phyloP scores from a whole-genome alignment of 2,329 filamentous ascomycete species.

The Pseudomassariella vexata region DNA sequence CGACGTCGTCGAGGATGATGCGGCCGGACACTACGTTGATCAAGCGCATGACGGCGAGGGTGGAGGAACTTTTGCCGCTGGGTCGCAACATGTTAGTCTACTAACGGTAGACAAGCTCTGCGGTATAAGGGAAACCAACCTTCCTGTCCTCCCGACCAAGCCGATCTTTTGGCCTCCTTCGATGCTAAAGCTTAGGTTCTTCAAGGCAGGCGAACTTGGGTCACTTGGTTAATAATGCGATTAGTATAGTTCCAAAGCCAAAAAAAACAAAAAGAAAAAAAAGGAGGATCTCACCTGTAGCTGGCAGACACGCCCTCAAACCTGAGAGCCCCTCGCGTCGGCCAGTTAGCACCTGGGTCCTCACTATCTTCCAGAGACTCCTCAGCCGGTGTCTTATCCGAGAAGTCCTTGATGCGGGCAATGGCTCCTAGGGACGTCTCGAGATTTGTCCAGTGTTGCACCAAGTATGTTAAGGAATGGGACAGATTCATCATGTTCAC shows the following conservation, averaged over 20 bases:
- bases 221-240: too few species aligned
- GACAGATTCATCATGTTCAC: constrained; percentile 8
- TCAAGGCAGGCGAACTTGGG: constrained; percentile 6
- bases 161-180: constrained; percentile 7
- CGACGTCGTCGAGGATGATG: constrained; percentile 9
- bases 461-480: constrained; percentile 6
- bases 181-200: constrained; percentile 6
- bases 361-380: neutral
- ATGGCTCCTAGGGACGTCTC: constrained; percentile 9
- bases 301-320: constrained; percentile 7
- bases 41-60: constrained; percentile 9
- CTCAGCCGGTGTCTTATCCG: constrained; percentile 7
- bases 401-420: constrained; percentile 8
- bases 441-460: constrained; percentile 8
- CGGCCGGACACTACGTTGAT: constrained; percentile 6
- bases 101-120: too few species aligned
- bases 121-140: too few species aligned
- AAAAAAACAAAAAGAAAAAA: too few species aligned
- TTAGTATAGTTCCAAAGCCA: too few species aligned
- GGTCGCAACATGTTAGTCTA: constrained; percentile 7
- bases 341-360: constrained; percentile 4
- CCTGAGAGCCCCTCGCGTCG: constrained; percentile 4
- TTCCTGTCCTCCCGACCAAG: constrained; percentile 10
- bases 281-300: constrained; percentile 19
- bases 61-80: constrained; percentile 12